Evolutionary conservation across 441 rosid genomes (phyloP).

Genomic region (Eruca vesicaria): DNA sequence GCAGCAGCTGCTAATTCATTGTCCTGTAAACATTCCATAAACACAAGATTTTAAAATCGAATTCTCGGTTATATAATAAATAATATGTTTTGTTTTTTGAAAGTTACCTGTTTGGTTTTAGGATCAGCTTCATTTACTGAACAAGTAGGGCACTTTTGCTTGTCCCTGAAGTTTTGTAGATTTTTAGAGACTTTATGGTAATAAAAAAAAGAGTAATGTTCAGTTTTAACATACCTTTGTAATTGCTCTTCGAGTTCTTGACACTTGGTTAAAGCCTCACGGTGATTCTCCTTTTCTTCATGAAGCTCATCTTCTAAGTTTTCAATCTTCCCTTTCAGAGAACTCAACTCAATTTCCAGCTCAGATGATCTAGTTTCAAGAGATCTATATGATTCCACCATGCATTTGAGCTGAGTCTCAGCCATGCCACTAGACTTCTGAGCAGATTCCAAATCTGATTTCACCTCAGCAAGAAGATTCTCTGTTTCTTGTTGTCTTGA

Average conservation of each 20-base stretch:
- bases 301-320: constrained; percentile 65
- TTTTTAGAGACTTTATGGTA: not conserved
- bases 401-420: constrained; percentile 91
- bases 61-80: not conserved
- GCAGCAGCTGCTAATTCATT: constrained; percentile 84
- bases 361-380: constrained; percentile 76
- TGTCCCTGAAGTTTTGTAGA: constrained; percentile 39
- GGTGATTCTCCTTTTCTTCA: constrained; percentile 59
- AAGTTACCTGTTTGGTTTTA: constrained; percentile 66
- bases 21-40: constrained; percentile 47
- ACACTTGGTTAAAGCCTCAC: constrained; percentile 59
- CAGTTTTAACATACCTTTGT: constrained; percentile 45
- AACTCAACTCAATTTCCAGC: constrained; percentile 67
- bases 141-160: constrained; percentile 47
- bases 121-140: constrained; percentile 50
- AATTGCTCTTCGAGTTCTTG: constrained; percentile 73
- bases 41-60: not conserved
- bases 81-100: not conserved
- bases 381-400: constrained; percentile 89
- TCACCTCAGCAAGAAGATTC: constrained; percentile 65
- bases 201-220: not conserved
- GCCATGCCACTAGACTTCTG: constrained; percentile 73
- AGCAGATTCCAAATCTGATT: constrained; percentile 62
- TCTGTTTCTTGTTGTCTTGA: constrained; percentile 75
- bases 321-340: constrained; percentile 53